Percentiles rank a stretch among this genome's conserved stretches.
These are phyloP conservation scores for Adansonia rubrostipa DNA, from an alignment of 441 rosid species.

Conservation along the genomic window DNA sequence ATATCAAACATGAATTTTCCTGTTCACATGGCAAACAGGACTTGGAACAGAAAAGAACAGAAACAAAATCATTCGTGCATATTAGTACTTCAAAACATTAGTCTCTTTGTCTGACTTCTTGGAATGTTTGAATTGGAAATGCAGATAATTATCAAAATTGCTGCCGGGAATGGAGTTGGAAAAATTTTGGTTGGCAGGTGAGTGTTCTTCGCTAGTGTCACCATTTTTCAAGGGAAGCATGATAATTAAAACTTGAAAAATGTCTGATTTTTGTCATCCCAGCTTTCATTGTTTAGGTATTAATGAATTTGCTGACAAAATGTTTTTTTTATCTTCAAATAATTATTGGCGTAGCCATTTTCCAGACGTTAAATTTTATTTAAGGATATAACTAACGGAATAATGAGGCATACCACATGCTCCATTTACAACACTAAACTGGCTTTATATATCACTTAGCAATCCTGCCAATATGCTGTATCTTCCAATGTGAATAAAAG, in stretches of 20 bases:
- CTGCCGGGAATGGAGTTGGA: slow-evolving; percentile 93
- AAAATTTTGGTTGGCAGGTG: slow-evolving; percentile 83
- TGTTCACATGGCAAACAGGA: not conserved
- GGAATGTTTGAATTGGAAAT: slow-evolving; percentile 29
- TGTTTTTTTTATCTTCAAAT: not conserved
- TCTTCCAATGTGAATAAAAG: not conserved
- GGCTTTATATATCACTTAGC: not conserved
- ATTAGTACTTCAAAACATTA: not conserved
- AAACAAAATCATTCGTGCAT: not conserved
- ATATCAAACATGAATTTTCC: not conserved
- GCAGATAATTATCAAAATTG: slow-evolving; percentile 91
- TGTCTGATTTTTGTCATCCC: not conserved
- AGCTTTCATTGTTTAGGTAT: not conserved
- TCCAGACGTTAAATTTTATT: not conserved
- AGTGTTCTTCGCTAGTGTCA: slow-evolving; percentile 33
- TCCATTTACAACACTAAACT: not conserved
- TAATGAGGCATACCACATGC: not conserved
- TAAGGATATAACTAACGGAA: not conserved
- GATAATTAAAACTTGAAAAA: not conserved
- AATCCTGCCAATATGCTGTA: not conserved
- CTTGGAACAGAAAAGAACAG: not conserved
- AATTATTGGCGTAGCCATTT: not conserved
- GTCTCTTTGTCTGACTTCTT: slow-evolving; percentile 18
- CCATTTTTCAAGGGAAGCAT: not conserved
- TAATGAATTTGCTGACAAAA: not conserved